Conservation (phyloP, 2,329 filamentous ascomycete species). For the Calonectria fujianensis region DNA sequence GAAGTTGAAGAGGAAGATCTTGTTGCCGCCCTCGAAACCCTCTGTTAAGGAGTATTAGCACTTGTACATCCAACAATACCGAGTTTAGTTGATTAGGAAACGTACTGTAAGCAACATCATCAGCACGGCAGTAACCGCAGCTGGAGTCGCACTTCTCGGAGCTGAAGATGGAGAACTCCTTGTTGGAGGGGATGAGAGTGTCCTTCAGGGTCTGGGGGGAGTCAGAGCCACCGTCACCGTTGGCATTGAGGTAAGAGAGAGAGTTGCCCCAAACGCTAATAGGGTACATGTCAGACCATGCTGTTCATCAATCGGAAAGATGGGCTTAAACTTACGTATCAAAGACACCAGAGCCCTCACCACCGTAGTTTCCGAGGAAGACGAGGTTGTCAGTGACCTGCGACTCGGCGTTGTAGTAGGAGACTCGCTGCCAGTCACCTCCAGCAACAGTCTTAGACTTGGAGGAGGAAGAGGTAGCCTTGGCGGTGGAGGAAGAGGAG, state of each 20-base stretch:
- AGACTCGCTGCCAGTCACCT: constrained; percentile 64
- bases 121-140: constrained; percentile 67
- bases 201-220: constrained; percentile 64
- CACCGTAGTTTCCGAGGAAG: constrained; percentile 70
- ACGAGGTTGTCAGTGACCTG: constrained; percentile 65
- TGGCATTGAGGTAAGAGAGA: constrained; percentile 66
- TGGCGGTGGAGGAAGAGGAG: constrained; percentile 38
- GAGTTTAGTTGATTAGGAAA: neutral
- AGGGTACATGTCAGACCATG: constrained; percentile 35
- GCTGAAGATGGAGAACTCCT: constrained; percentile 69
- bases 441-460: constrained; percentile 40
- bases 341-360: constrained; percentile 64
- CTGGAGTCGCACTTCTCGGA: constrained; percentile 63
- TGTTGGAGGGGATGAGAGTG: constrained; percentile 63
- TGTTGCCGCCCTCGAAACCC: constrained; percentile 81
- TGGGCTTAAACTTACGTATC: constrained; percentile 62
- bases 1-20: constrained; percentile 85
- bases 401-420: constrained; percentile 67
- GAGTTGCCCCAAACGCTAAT: constrained; percentile 66
- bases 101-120: constrained; percentile 67
- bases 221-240: constrained; percentile 62
- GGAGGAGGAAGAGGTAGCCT: constrained; percentile 33
- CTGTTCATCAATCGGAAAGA: neutral
- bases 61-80: neutral
- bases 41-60: constrained; percentile 63